These are phyloP conservation scores for Thielaviopsis ethacetica DNA, from an alignment of 2,329 filamentous ascomycete genomes.

Conservation along the genomic window DNA sequence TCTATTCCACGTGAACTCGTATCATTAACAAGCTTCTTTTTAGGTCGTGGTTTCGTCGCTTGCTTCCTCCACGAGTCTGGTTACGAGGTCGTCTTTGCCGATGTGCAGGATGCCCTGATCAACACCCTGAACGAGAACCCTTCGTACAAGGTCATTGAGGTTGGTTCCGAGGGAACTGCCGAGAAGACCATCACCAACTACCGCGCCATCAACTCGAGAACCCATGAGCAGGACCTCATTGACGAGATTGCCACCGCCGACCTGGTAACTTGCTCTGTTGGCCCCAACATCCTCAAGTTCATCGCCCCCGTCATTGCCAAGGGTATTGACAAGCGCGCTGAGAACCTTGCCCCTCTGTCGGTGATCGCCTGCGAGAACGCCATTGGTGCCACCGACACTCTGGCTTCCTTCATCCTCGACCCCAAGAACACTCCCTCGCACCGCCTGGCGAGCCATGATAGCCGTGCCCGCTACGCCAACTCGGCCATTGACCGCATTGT, in stretches of 20 bases:
- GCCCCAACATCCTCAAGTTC: conserved; percentile 89
- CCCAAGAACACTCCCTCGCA: conserved; percentile 53
- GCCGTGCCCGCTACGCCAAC: conserved; percentile 82
- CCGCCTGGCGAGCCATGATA: conserved; percentile 49
- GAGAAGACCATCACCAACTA: conserved; percentile 84
- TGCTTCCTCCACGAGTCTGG: conserved; percentile 89
- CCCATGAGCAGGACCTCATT: conserved; percentile 64
- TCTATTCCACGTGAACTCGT: not conserved
- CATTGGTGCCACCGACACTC: conserved; percentile 82
- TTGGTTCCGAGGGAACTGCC: conserved; percentile 66
- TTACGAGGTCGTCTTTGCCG: conserved; percentile 91
- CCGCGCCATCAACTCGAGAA: conserved; percentile 89
- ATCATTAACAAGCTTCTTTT: not conserved
- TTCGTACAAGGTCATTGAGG: conserved; percentile 84
- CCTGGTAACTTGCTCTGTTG: conserved; percentile 90
- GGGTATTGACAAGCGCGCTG: conserved; percentile 65
- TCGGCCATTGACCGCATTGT: conserved; percentile 98
- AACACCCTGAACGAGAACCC: conserved; percentile 56
- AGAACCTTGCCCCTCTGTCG: conserved; percentile 48
- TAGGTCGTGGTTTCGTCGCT: conserved; percentile 64
- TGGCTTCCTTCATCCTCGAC: conserved; percentile 65
- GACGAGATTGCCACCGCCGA: conserved; percentile 77
- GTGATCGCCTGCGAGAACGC: conserved; percentile 98
- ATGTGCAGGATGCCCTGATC: conserved; percentile 77
- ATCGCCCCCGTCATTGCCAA: conserved; percentile 92